Evolutionary conservation across 208 protist species (phyloP), one percentile per base, ranked within the genome.

Genomic region (Crithidia thermophila): DNA sequence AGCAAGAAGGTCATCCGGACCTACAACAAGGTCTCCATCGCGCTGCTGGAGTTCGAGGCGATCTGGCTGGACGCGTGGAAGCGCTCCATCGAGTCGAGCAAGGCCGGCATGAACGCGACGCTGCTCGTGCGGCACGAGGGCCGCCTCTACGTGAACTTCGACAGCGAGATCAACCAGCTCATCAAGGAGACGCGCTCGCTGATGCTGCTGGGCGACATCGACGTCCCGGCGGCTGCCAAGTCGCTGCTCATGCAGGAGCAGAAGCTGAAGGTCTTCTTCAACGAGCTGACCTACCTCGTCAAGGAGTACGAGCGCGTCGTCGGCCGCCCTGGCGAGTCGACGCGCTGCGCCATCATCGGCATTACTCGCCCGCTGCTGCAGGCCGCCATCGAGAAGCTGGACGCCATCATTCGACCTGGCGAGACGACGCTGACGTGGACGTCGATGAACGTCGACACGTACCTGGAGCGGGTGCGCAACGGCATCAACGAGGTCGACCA

Each of bases 81-180:
- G 72, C 84, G 98, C 46, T 95, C 86, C 3, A 96, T 98, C 66
- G 96, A 98, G 58, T 88, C 85, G 27, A 95, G 95, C 69, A 96
- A 96, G 67, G 79, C 81, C 4, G 95, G 94, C n/a, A 87, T 99
- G 51, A 94, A 98, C 62, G 96, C 97, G 28, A 98, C 97, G 20
- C 83, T 99, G 64, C 78, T 99, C 7, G 93, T 99, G 18, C 89
- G 94, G 28, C 92, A 95, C 67, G 88, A 98, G 45, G 93, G 90
- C n/a, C 84, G 93, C 30, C 85, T 99, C 6, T 98, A 92, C 79
- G 98, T 99, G 39, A 99, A 99, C 94, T 99, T 99, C 78, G 98
- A 99, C 83, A 82, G 81, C 42, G 92, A 97, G 58, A 96, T 99
- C 33, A 82, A 98, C 42, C 93, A 98, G 83, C 88, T 99, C n/a